Evolutionary conservation across 306 rosid genomes (phyloP).

Genomic region (Malus orientalis): DNA sequence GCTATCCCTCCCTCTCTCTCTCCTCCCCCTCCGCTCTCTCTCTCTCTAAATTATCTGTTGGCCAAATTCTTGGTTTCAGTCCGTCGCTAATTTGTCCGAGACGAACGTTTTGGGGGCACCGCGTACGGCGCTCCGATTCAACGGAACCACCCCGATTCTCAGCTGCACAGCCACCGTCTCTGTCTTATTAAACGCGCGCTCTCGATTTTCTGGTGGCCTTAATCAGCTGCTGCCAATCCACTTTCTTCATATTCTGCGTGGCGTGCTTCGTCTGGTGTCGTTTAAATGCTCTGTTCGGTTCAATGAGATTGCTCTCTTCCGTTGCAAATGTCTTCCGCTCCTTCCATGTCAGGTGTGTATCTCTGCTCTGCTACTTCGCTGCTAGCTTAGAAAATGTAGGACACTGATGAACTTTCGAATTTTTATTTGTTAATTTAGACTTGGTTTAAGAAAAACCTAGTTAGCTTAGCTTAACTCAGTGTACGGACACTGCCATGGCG

Average conservation of each 20-base stretch:
- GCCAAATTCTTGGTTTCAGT: slow-evolving; percentile 35
- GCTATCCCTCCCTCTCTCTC: slow-evolving; percentile 23
- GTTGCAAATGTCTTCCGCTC: slow-evolving; percentile 64
- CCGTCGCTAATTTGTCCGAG: slow-evolving; percentile 29
- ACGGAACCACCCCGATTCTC: slow-evolving; percentile 14
- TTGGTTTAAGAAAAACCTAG: neutral
- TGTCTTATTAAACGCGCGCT: slow-evolving; percentile 3
- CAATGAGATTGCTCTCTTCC: slow-evolving; percentile 67
- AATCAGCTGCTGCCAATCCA: slow-evolving; percentile 12
- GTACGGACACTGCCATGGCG: neutral
- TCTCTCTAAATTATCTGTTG: slow-evolving; percentile 44
- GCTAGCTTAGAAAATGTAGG: slow-evolving; percentile 21
- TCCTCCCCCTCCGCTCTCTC: slow-evolving; percentile 19
- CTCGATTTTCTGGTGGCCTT: neutral
- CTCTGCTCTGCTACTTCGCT: slow-evolving; percentile 10
- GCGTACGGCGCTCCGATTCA: slow-evolving; percentile 8
- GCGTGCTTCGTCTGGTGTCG: neutral
- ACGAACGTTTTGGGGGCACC: slow-evolving; percentile 8
- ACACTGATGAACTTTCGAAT: slow-evolving; percentile 3
- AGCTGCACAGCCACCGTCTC: neutral
- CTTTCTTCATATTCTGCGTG: neutral
- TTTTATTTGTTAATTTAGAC: neutral
- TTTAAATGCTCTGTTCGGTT: slow-evolving; percentile 49
- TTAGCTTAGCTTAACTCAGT: neutral
- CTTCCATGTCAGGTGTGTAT: slow-evolving; percentile 81